Base-by-base conservation (phyloP, 176 grass and related monocot genomes). In the Ampelocalamus luodianensis region DNA sequence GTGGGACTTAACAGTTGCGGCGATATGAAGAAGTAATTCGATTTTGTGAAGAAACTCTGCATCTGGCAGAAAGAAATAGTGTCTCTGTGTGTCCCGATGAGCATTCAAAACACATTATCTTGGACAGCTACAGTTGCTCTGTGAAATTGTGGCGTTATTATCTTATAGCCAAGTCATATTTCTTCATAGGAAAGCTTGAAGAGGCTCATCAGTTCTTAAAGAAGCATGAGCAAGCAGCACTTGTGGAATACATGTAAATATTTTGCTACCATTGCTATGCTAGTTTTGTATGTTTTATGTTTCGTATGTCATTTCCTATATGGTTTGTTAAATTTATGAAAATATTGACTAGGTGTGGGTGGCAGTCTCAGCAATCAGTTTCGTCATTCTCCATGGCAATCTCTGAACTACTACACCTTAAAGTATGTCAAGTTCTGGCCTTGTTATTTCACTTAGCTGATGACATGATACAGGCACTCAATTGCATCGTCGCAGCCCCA, bases 121-220 rank as follows among this genome's bases (percentile, higher is more conserved):
- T 78, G 58, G 36, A 69, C 18, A 83, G 48, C 10, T 77, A 22
- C 65, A 64, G 36, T 73, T 84, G 32, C 66, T 79, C 40, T 68
- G 77, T 76, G 44, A 89, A 82, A 42, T 79, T 85, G 16, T 97
- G 95, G 95, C 76, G 88, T 46, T 92, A 87, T 72, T 81, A 90
- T 85, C 70, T 92, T 77, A 87, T 92, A 78, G 85, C 85, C 12
- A 95, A 92, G 81, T 92, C 93, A 17, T 95, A 90, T 90, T 95
- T 95, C 70, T 92, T 88, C 76, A 88, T 87, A 83, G 93, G 90
- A 83, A 95, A 90, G 69, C 85, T 95, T 72, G 93, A 95, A 46
- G 88, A 95, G 71, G 85, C 93, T 70, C 65, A 90, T 72, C 85
- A 84, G 67, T 85, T 86, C 44, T 39, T 92, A 72, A 95, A 83